phyloP scores from a whole-genome alignment of 2,329 filamentous ascomycete genomes.

The Gyromitra esculenta region DNA sequence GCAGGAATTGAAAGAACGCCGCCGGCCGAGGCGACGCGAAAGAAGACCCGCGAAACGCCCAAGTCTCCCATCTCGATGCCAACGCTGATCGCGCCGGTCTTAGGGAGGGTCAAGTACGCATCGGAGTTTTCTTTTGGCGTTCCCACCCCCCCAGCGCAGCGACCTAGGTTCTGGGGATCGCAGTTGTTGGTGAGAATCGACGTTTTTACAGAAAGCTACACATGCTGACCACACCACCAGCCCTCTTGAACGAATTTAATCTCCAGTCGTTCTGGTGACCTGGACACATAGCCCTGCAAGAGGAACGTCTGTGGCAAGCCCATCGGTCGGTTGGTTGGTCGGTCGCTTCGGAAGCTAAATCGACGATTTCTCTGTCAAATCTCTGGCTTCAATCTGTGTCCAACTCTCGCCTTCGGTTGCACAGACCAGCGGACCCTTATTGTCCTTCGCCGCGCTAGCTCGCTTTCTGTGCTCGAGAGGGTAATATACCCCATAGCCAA shows the following conservation, averaged over 20 bases:
- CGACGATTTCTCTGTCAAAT: slow-evolving; percentile 37
- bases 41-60: slow-evolving; percentile 14
- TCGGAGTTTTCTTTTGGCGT: slow-evolving; percentile 53
- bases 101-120: slow-evolving; percentile 47
- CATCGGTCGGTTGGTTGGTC: no score
- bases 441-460: slow-evolving; percentile 12
- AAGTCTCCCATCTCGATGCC: slow-evolving; percentile 49
- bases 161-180: slow-evolving; percentile 48
- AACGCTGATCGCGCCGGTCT: slow-evolving; percentile 46
- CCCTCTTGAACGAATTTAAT: slow-evolving; percentile 34
- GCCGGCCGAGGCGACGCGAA: slow-evolving; percentile 39
- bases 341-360: slow-evolving; percentile 22
- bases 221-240: slow-evolving; percentile 50
- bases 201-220: slow-evolving; percentile 35
- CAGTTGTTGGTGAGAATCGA: slow-evolving; percentile 51
- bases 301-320: slow-evolving; percentile 27
- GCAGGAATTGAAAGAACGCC: slow-evolving; percentile 29
- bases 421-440: slow-evolving; percentile 24
- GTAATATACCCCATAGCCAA: slow-evolving; percentile 40
- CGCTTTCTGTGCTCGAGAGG: slow-evolving; percentile 35
- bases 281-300: slow-evolving; percentile 28
- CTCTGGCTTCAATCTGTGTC: slow-evolving; percentile 34
- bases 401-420: slow-evolving; percentile 28
- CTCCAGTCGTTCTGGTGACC: slow-evolving; percentile 46
- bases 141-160: slow-evolving; percentile 39